Evolutionary conservation across 257 asterid genomes (phyloP).

Genomic region (Petunia axillaris): DNA sequence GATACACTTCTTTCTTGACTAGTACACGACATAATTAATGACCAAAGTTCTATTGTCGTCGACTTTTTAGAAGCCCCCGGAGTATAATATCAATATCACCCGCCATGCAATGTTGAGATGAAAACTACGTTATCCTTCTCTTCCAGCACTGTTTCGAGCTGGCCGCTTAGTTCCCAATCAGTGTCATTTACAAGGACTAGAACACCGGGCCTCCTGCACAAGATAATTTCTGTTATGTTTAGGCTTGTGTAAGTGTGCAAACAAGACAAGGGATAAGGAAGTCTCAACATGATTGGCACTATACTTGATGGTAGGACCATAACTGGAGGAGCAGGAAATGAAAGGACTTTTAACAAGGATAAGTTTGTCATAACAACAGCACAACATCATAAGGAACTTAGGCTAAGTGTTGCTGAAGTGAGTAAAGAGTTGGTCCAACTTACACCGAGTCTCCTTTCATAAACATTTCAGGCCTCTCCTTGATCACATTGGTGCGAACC

Average conservation of each 20-base stretch:
- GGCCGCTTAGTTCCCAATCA: constrained; percentile 94
- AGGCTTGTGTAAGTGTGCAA: not conserved
- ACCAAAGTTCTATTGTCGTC: not conserved
- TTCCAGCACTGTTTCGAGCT: constrained; percentile 77
- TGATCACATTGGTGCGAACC: constrained; percentile 85
- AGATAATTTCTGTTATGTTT: not conserved
- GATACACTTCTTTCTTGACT: constrained; percentile 3
- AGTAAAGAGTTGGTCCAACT: constrained; percentile 36
- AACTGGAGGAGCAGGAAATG: not conserved
- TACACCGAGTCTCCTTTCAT: constrained; percentile 97
- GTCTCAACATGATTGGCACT: not conserved
- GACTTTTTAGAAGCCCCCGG: not conserved
- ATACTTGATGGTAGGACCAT: not conserved
- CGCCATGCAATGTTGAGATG: constrained; percentile 95
- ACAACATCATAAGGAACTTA: not conserved
- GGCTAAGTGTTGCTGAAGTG: not conserved
- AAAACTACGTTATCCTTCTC: constrained; percentile 81
- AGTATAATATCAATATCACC: constrained; percentile 39
- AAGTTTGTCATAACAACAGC: not conserved
- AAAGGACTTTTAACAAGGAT: constrained; percentile 13
- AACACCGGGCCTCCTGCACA: constrained; percentile 89
- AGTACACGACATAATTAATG: constrained; percentile 7
- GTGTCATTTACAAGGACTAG: constrained; percentile 84
- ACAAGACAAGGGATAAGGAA: not conserved
- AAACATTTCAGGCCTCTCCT: constrained; percentile 99